phyloP scores from a whole-genome alignment of 441 rosid species.

The Codiaeum variegatum region DNA sequence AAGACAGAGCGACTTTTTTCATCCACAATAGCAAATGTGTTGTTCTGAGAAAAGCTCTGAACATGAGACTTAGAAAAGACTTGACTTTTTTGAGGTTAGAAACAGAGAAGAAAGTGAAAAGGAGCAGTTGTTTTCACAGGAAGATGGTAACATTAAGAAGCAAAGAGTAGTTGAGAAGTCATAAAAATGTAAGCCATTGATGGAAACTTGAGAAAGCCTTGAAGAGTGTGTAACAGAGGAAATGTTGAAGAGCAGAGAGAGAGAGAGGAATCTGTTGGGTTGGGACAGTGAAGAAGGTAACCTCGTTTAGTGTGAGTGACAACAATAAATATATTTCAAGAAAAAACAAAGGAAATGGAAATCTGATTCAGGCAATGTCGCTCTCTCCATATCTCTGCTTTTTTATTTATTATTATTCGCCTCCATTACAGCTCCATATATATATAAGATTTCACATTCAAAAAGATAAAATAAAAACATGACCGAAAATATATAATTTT shows the following conservation, averaged over 20 bases:
- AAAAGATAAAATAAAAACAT: too few species aligned
- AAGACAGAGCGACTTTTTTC: slow-evolving; percentile 15
- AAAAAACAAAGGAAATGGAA: background rate
- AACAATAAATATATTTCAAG: background rate
- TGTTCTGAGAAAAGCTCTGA: slow-evolving; percentile 9
- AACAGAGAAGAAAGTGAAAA: background rate
- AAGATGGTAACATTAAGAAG: slow-evolving; percentile 1
- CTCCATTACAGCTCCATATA: background rate
- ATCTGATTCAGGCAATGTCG: background rate
- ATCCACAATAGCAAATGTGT: background rate
- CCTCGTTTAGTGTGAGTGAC: slow-evolving; percentile 24
- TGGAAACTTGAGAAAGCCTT: slow-evolving; percentile 17
- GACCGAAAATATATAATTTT: too few species aligned
- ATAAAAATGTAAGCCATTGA: slow-evolving; percentile 21
- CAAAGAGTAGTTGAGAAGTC: slow-evolving; percentile 19
- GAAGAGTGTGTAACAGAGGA: background rate
- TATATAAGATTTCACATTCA: too few species aligned
- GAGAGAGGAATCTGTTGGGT: slow-evolving; percentile 20
- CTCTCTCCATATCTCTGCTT: background rate
- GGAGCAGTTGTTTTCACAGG: slow-evolving; percentile 17
- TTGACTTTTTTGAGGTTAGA: background rate
- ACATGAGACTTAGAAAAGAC: slow-evolving; percentile 6
- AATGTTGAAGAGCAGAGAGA: background rate
- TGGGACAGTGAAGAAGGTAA: background rate
- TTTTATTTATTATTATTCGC: too few species aligned